Conservation (phyloP, 1,139 yeast genomes). For the Lodderomyces elongisporus region DNA sequence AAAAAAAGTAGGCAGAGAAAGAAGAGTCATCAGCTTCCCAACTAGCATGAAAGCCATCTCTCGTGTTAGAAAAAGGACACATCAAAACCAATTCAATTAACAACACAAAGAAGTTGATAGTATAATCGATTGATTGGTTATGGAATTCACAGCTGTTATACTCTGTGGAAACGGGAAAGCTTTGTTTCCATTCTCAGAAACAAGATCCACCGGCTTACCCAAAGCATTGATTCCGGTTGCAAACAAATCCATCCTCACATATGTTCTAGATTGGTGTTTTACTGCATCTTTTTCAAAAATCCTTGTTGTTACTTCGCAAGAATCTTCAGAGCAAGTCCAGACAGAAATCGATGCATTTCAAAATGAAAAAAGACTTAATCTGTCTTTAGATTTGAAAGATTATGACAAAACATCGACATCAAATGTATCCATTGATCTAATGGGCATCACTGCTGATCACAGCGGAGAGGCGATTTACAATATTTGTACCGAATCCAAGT, state of each 20-base stretch:
- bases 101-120: too few relatives aligned
- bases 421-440: slow-evolving; percentile 31
- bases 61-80: too few relatives aligned
- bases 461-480: slow-evolving; percentile 62
- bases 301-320: slow-evolving; percentile 32
- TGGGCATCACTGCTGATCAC: slow-evolving; percentile 41
- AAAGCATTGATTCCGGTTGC: slow-evolving; percentile 90
- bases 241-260: slow-evolving; percentile 83
- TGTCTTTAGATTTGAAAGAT: too few relatives aligned
- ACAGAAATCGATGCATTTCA: slow-evolving; percentile 43
- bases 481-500: slow-evolving; percentile 32
- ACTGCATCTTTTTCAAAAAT: slow-evolving; percentile 68
- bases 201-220: slow-evolving; percentile 56
- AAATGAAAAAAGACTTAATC: slow-evolving; percentile 13
- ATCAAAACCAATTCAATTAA: too few relatives aligned
- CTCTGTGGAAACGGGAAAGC: slow-evolving; percentile 81
- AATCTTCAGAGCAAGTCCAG: slow-evolving; percentile 22
- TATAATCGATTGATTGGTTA: slow-evolving; percentile 21
- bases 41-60: too few relatives aligned
- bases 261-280: slow-evolving; percentile 91
- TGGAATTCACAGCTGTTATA: slow-evolving; percentile 91
- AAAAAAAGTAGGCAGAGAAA: too few relatives aligned
- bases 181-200: slow-evolving; percentile 66
- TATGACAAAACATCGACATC: not conserved
- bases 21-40: too few relatives aligned